A percentile compares a stretch with the other conserved stretches of the same genome.
Evolutionary conservation across 352 stramenopile species (phyloP).

Genomic region (Pythium oligandrum): DNA sequence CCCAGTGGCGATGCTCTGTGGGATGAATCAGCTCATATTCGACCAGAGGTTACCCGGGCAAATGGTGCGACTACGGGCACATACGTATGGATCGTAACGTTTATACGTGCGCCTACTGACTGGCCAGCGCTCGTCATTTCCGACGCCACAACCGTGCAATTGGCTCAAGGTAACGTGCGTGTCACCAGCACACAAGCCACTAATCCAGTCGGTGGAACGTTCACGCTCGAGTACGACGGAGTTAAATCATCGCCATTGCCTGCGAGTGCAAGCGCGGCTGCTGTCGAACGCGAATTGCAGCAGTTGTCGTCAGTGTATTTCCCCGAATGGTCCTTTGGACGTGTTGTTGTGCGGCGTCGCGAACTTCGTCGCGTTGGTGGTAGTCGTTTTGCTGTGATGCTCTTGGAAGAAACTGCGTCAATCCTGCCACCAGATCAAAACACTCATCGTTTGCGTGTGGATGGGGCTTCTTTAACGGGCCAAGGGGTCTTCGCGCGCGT

Average conservation of each 20-base stretch:
- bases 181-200: no score
- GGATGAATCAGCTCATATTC: no score
- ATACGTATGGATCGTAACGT: no score
- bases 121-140: no score
- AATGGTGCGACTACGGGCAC: no score
- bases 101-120: no score
- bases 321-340: background rate
- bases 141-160: no score
- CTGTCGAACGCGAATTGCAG: constrained; percentile 8
- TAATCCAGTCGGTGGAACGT: constrained; percentile 10
- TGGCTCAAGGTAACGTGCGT: no score
- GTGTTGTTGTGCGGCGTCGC: constrained; percentile 12
- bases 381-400: constrained; percentile 14
- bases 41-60: no score
- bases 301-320: constrained; percentile 10
- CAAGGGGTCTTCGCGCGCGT: constrained; percentile 16
- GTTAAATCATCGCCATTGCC: constrained; percentile 2
- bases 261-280: background rate
- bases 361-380: constrained; percentile 5
- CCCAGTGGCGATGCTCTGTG: no score
- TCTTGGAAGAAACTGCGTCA: constrained; percentile 14
- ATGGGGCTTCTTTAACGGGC: constrained; percentile 7
- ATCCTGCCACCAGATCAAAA: no score
- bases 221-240: constrained; percentile 9
- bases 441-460: no score